Evolutionary conservation across 139 green algal species (phyloP).

Genomic region (Edaphochlamys debaryana): DNA sequence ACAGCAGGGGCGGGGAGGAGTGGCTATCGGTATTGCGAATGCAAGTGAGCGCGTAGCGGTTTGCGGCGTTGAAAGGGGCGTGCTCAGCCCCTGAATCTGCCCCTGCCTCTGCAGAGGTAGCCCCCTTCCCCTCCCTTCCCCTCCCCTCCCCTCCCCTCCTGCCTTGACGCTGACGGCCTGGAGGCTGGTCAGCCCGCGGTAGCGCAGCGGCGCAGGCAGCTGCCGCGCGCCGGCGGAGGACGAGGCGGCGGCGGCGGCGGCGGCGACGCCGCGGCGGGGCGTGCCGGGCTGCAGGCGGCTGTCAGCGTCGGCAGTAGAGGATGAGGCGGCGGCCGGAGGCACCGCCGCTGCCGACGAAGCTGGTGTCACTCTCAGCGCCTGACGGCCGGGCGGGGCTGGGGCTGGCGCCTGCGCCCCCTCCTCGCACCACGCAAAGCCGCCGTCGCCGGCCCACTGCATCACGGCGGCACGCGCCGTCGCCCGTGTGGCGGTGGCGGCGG

Average conservation of each 20-base stretch:
- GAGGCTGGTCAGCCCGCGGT: not conserved
- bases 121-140: not conserved
- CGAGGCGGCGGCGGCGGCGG: not conserved
- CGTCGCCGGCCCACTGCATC: too few relatives aligned
- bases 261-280: not conserved
- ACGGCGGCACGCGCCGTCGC: too few relatives aligned
- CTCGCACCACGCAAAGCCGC: too few relatives aligned
- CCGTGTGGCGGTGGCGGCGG: not conserved
- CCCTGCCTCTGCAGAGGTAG: not conserved
- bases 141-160: not conserved
- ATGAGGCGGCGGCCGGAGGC: not conserved
- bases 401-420: too few relatives aligned
- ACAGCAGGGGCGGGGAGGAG: not conserved
- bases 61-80: not conserved
- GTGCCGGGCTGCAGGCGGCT: not conserved
- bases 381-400: too few relatives aligned
- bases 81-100: not conserved
- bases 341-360: not conserved
- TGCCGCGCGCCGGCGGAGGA: not conserved
- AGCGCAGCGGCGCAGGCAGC: not conserved
- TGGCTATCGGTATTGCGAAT: not conserved
- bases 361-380: not conserved
- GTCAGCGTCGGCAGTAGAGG: not conserved
- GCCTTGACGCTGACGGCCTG: conserved; percentile 6
- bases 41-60: not conserved